These are phyloP conservation scores for Lecanosticta acicola DNA, from an alignment of 2,329 filamentous ascomycete species.

Conservation along the genomic window DNA sequence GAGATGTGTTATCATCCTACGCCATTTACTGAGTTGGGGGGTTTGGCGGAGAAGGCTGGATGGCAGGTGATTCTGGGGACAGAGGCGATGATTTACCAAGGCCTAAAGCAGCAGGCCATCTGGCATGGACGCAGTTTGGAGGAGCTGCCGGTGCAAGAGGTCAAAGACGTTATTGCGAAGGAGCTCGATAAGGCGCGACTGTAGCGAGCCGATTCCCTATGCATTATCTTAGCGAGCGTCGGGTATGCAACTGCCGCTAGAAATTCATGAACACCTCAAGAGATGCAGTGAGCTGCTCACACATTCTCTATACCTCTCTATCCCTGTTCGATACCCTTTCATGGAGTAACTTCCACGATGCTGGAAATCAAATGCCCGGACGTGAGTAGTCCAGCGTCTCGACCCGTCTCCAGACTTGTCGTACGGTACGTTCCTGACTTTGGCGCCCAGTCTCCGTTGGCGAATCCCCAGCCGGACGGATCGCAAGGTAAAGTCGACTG, in stretches of 20 bases:
- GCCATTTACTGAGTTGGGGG: slow-evolving; percentile 62
- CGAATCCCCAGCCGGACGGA: slow-evolving; percentile 62
- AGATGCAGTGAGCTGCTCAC: no score
- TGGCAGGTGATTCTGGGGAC: slow-evolving; percentile 73
- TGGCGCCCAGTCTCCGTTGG: slow-evolving; percentile 58
- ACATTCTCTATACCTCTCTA: not conserved
- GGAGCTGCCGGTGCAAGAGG: slow-evolving; percentile 55
- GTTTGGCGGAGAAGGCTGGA: slow-evolving; percentile 54
- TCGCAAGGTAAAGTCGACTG: slow-evolving; percentile 64
- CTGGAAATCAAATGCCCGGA: slow-evolving; percentile 45
- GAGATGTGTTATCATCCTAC: slow-evolving; percentile 81
- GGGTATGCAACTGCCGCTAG: not conserved
- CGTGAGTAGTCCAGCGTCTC: slow-evolving; percentile 60
- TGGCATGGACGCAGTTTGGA: slow-evolving; percentile 57
- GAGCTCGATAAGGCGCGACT: slow-evolving; percentile 23
- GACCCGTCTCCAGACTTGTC: slow-evolving; percentile 68
- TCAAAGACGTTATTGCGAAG: slow-evolving; percentile 49
- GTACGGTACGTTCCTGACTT: slow-evolving; percentile 63
- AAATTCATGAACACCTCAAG: no score
- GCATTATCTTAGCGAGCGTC: not conserved
- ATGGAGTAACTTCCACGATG: not conserved
- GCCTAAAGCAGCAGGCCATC: slow-evolving; percentile 55
- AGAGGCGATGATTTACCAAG: slow-evolving; percentile 72
- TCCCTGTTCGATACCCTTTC: not conserved
- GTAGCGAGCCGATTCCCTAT: slow-evolving; percentile 1